phyloP scores from a whole-genome alignment of 2,329 filamentous ascomycete genomes.

The Bipolaris sorokiniana region DNA sequence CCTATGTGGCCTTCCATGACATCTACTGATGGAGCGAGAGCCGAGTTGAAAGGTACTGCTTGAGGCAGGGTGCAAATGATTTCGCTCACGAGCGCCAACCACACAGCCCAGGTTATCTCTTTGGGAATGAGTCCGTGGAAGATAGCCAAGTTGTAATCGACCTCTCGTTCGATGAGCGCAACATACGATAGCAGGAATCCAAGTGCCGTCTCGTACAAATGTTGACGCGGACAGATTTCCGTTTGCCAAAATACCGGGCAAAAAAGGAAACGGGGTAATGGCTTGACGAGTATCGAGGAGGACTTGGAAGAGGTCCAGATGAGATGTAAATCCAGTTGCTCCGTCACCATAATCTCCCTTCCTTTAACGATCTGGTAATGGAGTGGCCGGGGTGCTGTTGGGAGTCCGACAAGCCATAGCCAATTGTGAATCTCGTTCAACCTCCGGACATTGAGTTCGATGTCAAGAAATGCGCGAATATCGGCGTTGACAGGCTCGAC shows the following conservation, averaged over 20 bases:
- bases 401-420: conserved; percentile 31
- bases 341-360: conserved; percentile 28
- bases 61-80: conserved; percentile 3
- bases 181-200: conserved; percentile 29
- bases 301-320: conserved; percentile 24
- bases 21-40: neutral
- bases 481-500: conserved; percentile 23
- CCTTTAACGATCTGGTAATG: conserved; percentile 31
- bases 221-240: conserved; percentile 21
- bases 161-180: conserved; percentile 29
- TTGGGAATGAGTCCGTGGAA: conserved; percentile 22
- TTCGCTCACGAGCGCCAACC: conserved; percentile 23
- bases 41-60: neutral
- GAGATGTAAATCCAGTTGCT: conserved; percentile 32
- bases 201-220: conserved; percentile 26
- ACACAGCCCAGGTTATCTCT: conserved; percentile 29
- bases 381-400: conserved; percentile 23
- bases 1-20: conserved; percentile 4
- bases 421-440: conserved; percentile 27
- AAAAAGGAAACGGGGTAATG: conserved; percentile 28
- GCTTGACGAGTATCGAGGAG: conserved; percentile 28
- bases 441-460: conserved; percentile 24
- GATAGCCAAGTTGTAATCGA: conserved; percentile 27
- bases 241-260: conserved; percentile 26
- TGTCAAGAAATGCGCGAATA: conserved; percentile 21